phyloP scores from a whole-genome alignment of 129 eudicot genomes.

The Flaveria sonorensis region DNA sequence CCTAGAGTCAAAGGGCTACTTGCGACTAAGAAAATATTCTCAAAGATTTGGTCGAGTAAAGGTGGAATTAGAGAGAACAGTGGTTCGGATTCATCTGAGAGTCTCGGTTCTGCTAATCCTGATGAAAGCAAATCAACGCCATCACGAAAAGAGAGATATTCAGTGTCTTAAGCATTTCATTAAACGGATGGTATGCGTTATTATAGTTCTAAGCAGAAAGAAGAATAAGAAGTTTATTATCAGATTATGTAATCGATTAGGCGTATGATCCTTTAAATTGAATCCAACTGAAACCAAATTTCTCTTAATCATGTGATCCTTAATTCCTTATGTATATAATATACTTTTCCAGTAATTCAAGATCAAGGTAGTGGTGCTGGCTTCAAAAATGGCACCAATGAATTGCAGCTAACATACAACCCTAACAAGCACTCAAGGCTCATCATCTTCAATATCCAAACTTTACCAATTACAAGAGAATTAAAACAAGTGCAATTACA shows the following conservation, averaged over 20 bases:
- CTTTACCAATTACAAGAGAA: slow-evolving; percentile 39
- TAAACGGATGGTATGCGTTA: slow-evolving; percentile 16
- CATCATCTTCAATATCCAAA: slow-evolving; percentile 33
- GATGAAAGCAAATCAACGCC: slow-evolving; percentile 79
- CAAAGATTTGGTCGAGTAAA: slow-evolving; percentile 77
- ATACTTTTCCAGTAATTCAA: not conserved
- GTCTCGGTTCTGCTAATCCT: slow-evolving; percentile 66
- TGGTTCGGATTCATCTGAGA: slow-evolving; percentile 91
- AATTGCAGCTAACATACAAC: slow-evolving; percentile 20
- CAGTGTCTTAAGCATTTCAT: slow-evolving; percentile 59
- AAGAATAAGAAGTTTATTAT: slow-evolving; percentile 28
- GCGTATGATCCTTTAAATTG: slow-evolving; percentile 32
- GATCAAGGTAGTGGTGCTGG: not conserved
- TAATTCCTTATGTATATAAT: not conserved
- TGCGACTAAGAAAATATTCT: slow-evolving; percentile 64
- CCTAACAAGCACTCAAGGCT: slow-evolving; percentile 27
- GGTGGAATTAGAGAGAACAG: slow-evolving; percentile 70
- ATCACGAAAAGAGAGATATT: slow-evolving; percentile 65
- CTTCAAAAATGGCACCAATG: slow-evolving; percentile 31
- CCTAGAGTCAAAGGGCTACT: slow-evolving; percentile 75
- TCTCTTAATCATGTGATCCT: slow-evolving; percentile 1
- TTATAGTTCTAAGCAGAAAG: slow-evolving; percentile 24
- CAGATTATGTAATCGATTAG: slow-evolving; percentile 37
- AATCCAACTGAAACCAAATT: slow-evolving; percentile 19
- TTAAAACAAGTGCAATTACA: slow-evolving; percentile 36